phyloP scores from a whole-genome alignment of 768 basidiomycete species.

The Leccinellum rugosiceps region DNA sequence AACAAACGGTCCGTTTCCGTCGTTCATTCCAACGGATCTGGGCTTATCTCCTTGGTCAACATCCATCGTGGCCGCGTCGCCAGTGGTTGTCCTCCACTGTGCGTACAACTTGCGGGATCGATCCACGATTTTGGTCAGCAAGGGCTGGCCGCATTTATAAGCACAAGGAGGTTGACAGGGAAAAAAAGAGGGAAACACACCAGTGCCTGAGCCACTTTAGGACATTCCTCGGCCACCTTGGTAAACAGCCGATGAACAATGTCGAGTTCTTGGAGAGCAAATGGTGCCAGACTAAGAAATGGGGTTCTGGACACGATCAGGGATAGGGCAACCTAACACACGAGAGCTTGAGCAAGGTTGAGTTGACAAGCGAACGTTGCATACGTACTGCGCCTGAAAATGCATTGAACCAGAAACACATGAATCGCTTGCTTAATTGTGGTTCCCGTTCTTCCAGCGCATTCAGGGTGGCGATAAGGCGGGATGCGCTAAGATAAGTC shows the following conservation, averaged over 20 bases:
- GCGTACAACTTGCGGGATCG: constrained; percentile 47
- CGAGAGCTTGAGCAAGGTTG: background rate
- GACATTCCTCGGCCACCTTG: constrained; percentile 54
- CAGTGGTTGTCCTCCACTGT: constrained; percentile 34
- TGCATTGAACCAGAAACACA: constrained; percentile 73
- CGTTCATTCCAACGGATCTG: background rate
- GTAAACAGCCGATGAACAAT: constrained; percentile 54
- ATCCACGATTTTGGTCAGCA: constrained; percentile 53
- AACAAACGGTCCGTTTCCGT: constrained; percentile 16
- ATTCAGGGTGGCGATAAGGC: constrained; percentile 55
- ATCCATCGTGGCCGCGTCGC: constrained; percentile 24
- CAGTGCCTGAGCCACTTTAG: constrained; percentile 57
- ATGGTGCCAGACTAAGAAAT: constrained; percentile 51
- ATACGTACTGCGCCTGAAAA: constrained; percentile 66
- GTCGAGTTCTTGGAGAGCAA: constrained; percentile 61
- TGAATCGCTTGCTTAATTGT: constrained; percentile 59
- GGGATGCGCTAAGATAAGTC: constrained; percentile 58
- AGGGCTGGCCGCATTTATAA: constrained; percentile 37
- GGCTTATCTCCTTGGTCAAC: constrained; percentile 17
- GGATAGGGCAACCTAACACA: constrained; percentile 55
- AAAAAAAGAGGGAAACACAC: constrained; percentile 34
- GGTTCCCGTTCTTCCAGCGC: constrained; percentile 55
- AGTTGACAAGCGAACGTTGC: background rate
- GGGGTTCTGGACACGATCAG: constrained; percentile 64
- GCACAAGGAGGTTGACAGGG: background rate